Evolutionary conservation across 1,139 yeast genomes (phyloP), one percentile per base, ranked within the genome.

Genomic region (Magnusiomyces tetraspermus): DNA sequence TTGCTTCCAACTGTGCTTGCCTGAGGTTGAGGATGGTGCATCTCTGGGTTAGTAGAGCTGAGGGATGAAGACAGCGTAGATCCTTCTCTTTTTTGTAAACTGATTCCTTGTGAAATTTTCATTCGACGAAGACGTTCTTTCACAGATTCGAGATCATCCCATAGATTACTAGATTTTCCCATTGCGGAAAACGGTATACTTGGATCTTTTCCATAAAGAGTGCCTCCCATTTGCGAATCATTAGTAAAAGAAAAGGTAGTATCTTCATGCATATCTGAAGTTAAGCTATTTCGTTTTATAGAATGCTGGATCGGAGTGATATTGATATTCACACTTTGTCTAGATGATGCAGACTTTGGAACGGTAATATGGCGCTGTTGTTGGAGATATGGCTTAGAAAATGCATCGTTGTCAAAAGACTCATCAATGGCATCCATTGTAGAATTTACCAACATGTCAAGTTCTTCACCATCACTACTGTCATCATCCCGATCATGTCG

Each of bases 121-220:
- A 57, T 45, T 26, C 46, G 46, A 15, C 51, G 48, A 15, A 57
- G 51, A 15, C 55, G 51, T 43, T 52, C 57, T 47, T 53, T 51
- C 19, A 54, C 53, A 13, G 53, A 49, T 19, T 54, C 56, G 33
- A 57, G 43, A 36, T 55, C 58, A 26, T 51, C 55, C 58, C 58
- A 57, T 17, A 56, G n/a, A 15, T 24, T 19, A 3, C 24, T 24
- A 5, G 42, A n/a, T 38, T 21, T 38, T 5, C 21, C 21, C 6
- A 21, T 15, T 19, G 42, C n/a, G 10, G 42, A 17, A 5, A 24
- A 10, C 8, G 40, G 40, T 8, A 8, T 28, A 11, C 11, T 33
- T 33, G 33, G 13, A 30, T 30, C 33, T 8, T 30, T 8, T 30
- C 33, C 33, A 30, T 8, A 30, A 8, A 8, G 33, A 13, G 33